phyloP scores from a whole-genome alignment of 164 flowering plant genomes.

The Litsea cubeba region DNA sequence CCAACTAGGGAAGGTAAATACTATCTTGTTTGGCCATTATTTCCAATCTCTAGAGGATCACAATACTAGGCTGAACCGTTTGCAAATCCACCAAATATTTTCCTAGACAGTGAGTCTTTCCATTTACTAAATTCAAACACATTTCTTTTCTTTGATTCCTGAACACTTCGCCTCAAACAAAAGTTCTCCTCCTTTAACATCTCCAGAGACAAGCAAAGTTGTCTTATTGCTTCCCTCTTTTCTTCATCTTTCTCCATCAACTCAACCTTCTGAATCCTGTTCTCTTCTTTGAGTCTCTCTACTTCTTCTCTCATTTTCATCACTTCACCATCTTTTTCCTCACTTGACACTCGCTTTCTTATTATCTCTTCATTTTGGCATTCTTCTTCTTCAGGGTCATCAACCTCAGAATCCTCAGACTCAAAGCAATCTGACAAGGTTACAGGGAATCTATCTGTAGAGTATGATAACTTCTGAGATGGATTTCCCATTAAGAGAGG shows the following conservation, averaged over 20 bases:
- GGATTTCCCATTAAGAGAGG: constrained; percentile 30
- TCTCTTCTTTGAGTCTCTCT: constrained; percentile 52
- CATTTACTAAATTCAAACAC: constrained; percentile 29
- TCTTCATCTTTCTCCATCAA: constrained; percentile 74
- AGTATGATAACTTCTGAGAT: constrained; percentile 18
- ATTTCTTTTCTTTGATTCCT: constrained; percentile 30
- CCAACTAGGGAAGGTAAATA: no score
- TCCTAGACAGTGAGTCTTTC: constrained; percentile 37
- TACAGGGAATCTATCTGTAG: constrained; percentile 19
- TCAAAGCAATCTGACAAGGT: constrained; percentile 39
- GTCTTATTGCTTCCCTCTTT: constrained; percentile 86
- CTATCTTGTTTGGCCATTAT: no score
- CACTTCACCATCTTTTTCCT: constrained; percentile 8
- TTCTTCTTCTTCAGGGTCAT: constrained; percentile 35
- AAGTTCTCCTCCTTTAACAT: constrained; percentile 59
- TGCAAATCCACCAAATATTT: constrained; percentile 30
- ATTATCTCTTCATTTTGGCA: constrained; percentile 9
- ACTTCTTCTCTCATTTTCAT: constrained; percentile 53
- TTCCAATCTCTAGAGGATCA: no score
- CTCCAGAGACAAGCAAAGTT: constrained; percentile 59
- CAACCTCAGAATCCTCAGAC: constrained; percentile 33
- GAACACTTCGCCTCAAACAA: constrained; percentile 30
- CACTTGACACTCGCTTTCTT: constrained; percentile 16
- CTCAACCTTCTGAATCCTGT: constrained; percentile 36
- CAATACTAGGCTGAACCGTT: constrained; percentile 5